A percentile compares a stretch with the other conserved stretches of the same genome.
phyloP scores from a whole-genome alignment of 2,329 filamentous ascomycete genomes.

The Colletotrichum gigasporum region DNA sequence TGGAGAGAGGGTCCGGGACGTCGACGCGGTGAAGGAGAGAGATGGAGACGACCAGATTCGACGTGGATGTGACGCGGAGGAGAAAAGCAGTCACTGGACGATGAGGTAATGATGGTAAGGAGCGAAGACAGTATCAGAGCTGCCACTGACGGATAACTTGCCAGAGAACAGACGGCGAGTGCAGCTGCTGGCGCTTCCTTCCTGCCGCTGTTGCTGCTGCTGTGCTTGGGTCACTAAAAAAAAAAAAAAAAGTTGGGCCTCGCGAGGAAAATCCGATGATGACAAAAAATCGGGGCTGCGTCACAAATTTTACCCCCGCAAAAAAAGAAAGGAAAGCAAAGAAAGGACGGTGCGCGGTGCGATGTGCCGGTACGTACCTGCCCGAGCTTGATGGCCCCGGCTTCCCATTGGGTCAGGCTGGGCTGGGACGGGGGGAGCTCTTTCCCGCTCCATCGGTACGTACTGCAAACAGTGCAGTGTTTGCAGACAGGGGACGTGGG shows the following conservation, averaged over 20 bases:
- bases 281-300: slow-evolving; percentile 31
- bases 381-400: background rate
- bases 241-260: background rate
- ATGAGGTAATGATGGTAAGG: background rate
- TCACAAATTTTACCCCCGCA: slow-evolving; percentile 35
- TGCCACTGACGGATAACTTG: background rate
- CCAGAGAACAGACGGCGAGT: background rate
- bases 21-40: background rate
- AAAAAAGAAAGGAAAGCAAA: slow-evolving; percentile 10
- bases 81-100: background rate
- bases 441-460: background rate
- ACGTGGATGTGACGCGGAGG: background rate
- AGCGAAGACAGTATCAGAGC: background rate
- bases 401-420: slow-evolving; percentile 1
- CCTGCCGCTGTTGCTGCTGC: background rate
- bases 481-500: no score
- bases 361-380: slow-evolving; percentile 15
- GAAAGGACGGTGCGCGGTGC: slow-evolving; percentile 7
- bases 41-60: background rate
- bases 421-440: background rate
- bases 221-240: background rate
- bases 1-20: background rate
- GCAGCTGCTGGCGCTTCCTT: background rate
- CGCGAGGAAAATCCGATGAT: slow-evolving; percentile 16
- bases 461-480: background rate